Evolutionary conservation across 208 protist genomes (phyloP).

Genomic region (Tritrichomonas foetus): DNA sequence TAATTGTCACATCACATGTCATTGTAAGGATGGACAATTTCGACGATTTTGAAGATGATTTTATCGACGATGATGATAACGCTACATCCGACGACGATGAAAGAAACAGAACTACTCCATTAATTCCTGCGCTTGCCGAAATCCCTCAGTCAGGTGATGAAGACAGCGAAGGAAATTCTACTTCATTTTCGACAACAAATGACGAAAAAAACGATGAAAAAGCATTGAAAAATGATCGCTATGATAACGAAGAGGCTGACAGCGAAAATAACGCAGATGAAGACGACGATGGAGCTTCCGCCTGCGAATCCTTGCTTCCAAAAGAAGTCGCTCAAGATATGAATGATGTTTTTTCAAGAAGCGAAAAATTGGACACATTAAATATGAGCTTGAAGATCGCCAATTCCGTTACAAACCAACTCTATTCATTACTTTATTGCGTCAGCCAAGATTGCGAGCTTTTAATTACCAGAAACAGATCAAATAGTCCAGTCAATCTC

Average conservation of each 20-base stretch:
- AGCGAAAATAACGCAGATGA: neutral
- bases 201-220: neutral
- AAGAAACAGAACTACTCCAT: no score
- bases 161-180: neutral
- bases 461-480: neutral
- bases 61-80: conserved; percentile 2
- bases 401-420: conserved; percentile 22
- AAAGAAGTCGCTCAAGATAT: neutral
- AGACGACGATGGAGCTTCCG: neutral
- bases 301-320: no score
- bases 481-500: neutral
- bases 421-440: neutral
- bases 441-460: neutral
- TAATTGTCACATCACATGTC: no score
- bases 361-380: neutral
- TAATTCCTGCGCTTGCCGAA: neutral
- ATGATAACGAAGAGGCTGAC: neutral
- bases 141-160: no score
- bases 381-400: neutral
- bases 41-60: conserved; percentile 35
- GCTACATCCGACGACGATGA: neutral
- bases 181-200: neutral
- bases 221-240: neutral
- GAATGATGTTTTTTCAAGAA: neutral
- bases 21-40: no score